Conservation (phyloP, 139 green algal species). For the Coccomyxa sp. region DNA sequence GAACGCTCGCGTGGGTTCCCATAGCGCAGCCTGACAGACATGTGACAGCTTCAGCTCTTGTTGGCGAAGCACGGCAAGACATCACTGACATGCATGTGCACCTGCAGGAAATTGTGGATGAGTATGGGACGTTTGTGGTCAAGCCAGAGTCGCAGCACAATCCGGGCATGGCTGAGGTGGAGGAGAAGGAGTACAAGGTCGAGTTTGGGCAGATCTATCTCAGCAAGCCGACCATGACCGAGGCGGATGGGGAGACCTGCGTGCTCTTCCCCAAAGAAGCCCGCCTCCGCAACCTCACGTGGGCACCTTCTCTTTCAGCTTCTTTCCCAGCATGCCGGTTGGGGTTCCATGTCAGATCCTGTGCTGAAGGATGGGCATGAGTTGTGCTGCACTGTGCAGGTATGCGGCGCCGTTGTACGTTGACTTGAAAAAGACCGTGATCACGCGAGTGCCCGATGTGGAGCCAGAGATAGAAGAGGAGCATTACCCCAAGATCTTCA, state of each 20-base stretch:
- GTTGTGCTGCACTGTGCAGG: slow-evolving; percentile 16
- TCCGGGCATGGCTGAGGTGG: slow-evolving; percentile 35
- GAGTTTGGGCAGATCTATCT: slow-evolving; percentile 97
- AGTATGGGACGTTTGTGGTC: slow-evolving; percentile 58
- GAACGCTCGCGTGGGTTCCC: slow-evolving; percentile 32
- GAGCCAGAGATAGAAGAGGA: slow-evolving; percentile 50
- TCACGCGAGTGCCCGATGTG: slow-evolving; percentile 39
- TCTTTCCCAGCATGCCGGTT: neutral
- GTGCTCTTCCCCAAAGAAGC: slow-evolving; percentile 95
- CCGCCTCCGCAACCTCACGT: slow-evolving; percentile 92
- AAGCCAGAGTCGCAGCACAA: slow-evolving; percentile 80
- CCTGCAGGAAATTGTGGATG: slow-evolving; percentile 63
- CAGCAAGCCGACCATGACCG: slow-evolving; percentile 84
- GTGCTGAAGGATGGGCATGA: neutral
- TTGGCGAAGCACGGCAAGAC: too few species aligned
- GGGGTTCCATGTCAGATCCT: neutral
- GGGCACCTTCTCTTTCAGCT: slow-evolving; percentile 8
- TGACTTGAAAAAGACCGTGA: slow-evolving; percentile 76
- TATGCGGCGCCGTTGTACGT: slow-evolving; percentile 96
- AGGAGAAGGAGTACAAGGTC: slow-evolving; percentile 53
- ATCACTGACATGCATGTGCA: too few species aligned
- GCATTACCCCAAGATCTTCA: slow-evolving; percentile 74
- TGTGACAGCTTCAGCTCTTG: neutral
- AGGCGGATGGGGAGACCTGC: slow-evolving; percentile 85
- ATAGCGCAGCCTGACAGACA: neutral